Evolutionary conservation across 2,329 filamentous ascomycete genomes (phyloP), one percentile per base, ranked within the genome.

Genomic region (Apiospora hydei): DNA sequence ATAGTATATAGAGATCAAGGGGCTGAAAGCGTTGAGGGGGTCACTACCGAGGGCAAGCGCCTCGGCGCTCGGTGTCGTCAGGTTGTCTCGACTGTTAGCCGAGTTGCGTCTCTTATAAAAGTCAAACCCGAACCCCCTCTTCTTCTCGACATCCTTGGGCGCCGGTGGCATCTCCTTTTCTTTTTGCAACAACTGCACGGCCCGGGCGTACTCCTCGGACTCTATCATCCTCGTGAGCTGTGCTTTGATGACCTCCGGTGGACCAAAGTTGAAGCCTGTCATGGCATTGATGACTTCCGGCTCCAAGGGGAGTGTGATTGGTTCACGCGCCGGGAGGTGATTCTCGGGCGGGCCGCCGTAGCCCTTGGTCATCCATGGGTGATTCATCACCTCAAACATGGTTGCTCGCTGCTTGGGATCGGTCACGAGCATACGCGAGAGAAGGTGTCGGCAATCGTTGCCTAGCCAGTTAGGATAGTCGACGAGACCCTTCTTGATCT

Each of bases 251-350:
- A 90, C 89, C 70, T 98, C 95, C 1, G 94, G 89, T 0, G 94
- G 89, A 0, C 96, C 96, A 84, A 98, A 99, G 81, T 98, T 97
- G 81, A 99, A 99, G 2, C 96, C 96, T 34, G 95, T 97, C 96
- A 99, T 99, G 77, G 94, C 95, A 68, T 94, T 90, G 71, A 99
- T 90, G 5, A 98, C 92, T 61, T 93, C 92, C 1, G 89, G 86
- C 79, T 98, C 96, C 13, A 99, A 85, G 7, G 96, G 95, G 18
- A 97, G 85, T 49, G 93, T 89, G n/a, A 98, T 82, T 2, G 96
- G 94, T 77, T 98, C 96, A 68, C 96, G 92, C 44, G 85, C 83
- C 4, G 95, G 95, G 2, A 99, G 86, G 75, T 93, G 94, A 78
- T 98, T 99, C 74, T 98, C 96, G 0, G 95, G 95, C 11, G 95